phyloP scores from a whole-genome alignment of 768 basidiomycete species.

The Nidularia pulvinata region DNA sequence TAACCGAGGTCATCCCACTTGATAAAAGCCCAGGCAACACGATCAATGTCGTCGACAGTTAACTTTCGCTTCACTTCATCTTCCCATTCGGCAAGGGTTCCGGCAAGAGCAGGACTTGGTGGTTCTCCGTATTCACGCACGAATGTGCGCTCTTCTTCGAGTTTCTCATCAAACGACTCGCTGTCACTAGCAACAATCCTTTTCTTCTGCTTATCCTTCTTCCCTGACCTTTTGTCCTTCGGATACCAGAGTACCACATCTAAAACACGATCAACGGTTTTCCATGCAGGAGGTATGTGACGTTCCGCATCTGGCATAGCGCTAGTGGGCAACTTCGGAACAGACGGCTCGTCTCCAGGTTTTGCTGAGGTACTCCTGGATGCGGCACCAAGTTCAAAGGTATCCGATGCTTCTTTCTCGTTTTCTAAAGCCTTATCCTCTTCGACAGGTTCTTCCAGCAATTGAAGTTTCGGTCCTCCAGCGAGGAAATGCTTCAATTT shows the following conservation, averaged over 20 bases:
- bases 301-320: constrained; percentile 70
- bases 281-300: constrained; percentile 80
- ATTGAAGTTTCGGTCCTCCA: constrained; percentile 65
- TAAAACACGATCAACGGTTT: constrained; percentile 89
- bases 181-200: constrained; percentile 16
- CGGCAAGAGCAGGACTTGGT: constrained; percentile 51
- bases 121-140: constrained; percentile 63
- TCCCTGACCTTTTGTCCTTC: constrained; percentile 5
- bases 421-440: constrained; percentile 17
- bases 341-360: constrained; percentile 18
- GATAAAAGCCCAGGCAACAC: constrained; percentile 80
- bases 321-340: constrained; percentile 19
- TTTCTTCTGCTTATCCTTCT: constrained; percentile 15
- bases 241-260: constrained; percentile 73
- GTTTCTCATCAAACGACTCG: constrained; percentile 22
- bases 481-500: constrained; percentile 80
- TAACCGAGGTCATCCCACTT: constrained; percentile 97
- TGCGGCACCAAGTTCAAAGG: constrained; percentile 42
- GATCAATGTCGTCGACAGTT: constrained; percentile 45
- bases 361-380: constrained; percentile 30
- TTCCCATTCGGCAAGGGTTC: constrained; percentile 69
- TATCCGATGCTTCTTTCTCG: constrained; percentile 15
- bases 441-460: constrained; percentile 48
- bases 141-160: constrained; percentile 27
- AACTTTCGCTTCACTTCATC: constrained; percentile 36